phyloP scores from a whole-genome alignment of 225 moss, liverwort and hornwort species.

The Lunularia cruciata region DNA sequence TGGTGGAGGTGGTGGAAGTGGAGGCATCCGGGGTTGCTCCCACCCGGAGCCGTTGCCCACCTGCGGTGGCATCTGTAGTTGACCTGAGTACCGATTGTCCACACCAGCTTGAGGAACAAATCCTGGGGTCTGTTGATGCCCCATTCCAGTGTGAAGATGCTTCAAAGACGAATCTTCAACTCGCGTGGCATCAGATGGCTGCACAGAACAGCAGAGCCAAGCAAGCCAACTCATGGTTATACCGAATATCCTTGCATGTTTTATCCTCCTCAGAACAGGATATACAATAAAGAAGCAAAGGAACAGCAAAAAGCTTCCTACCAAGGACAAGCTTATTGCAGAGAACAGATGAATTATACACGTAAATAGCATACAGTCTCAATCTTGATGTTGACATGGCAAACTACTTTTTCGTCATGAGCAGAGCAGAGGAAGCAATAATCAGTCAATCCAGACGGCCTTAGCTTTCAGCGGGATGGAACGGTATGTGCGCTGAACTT shows the following conservation, averaged over 20 bases:
- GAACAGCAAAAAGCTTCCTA: no score
- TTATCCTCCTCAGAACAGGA: background rate
- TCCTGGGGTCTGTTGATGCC: conserved; percentile 41
- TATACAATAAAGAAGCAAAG: no score
- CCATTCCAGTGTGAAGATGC: conserved; percentile 46
- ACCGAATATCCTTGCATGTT: conserved; percentile 22
- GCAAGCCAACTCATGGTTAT: conserved; percentile 40
- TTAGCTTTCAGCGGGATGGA: no score
- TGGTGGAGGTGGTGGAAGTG: conserved; percentile 47
- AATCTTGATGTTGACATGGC: no score
- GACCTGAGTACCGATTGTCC: conserved; percentile 46
- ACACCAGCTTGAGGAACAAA: conserved; percentile 50
- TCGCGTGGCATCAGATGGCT: conserved; percentile 55
- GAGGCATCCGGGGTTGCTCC: conserved; percentile 55
- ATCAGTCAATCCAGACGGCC: no score
- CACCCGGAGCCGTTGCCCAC: conserved; percentile 46
- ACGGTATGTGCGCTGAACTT: no score
- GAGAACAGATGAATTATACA: no score
- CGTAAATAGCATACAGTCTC: no score
- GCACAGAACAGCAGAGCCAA: conserved; percentile 49
- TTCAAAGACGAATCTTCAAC: conserved; percentile 50
- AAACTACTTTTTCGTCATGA: no score
- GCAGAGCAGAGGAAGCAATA: no score
- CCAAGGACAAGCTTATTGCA: no score
- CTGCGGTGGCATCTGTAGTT: conserved; percentile 35